Percentiles rank a stretch among this genome's conserved stretches.
phyloP scores from a whole-genome alignment of 1,139 yeast genomes.

The Chernovozyma aurita region DNA sequence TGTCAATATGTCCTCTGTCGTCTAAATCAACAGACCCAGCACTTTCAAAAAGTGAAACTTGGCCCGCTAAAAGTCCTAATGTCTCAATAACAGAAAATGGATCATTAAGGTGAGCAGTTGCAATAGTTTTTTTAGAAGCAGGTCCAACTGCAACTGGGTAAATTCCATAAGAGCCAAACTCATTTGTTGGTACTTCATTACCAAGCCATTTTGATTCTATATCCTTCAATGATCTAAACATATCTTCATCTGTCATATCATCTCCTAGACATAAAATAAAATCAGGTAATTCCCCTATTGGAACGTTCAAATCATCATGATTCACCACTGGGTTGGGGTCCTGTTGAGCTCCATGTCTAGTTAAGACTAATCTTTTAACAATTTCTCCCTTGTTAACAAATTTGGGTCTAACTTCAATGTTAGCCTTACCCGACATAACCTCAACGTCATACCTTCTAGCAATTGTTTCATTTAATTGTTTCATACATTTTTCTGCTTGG shows the following conservation, averaged over 20 bases:
- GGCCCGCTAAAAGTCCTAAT: conserved; percentile 72
- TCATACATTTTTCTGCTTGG: conserved; percentile 74
- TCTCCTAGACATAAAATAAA: conserved; percentile 91
- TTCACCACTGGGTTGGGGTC: conserved; percentile 25
- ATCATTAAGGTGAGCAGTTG: conserved; percentile 82
- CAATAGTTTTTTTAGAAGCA: conserved; percentile 82
- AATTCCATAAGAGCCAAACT: conserved; percentile 55
- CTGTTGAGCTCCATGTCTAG: conserved; percentile 50
- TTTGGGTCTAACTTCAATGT: conserved; percentile 90
- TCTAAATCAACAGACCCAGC: conserved; percentile 72
- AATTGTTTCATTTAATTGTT: conserved; percentile 57
- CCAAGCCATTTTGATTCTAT: conserved; percentile 50
- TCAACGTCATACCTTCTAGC: conserved; percentile 76
- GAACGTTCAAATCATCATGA: conserved; percentile 25
- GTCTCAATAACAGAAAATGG: conserved; percentile 86
- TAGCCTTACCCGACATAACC: conserved; percentile 95
- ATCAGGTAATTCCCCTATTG: conserved; percentile 55
- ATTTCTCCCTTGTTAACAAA: conserved; percentile 96
- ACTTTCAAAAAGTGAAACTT: conserved; percentile 69
- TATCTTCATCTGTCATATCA: conserved; percentile 95
- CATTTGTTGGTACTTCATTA: conserved; percentile 34
- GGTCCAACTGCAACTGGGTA: conserved; percentile 96
- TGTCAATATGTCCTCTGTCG: conserved; percentile 63
- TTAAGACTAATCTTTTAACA: conserved; percentile 70
- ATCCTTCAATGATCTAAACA: conserved; percentile 73